phyloP scores from a whole-genome alignment of 768 basidiomycete genomes.

The Royoungia palumana region DNA sequence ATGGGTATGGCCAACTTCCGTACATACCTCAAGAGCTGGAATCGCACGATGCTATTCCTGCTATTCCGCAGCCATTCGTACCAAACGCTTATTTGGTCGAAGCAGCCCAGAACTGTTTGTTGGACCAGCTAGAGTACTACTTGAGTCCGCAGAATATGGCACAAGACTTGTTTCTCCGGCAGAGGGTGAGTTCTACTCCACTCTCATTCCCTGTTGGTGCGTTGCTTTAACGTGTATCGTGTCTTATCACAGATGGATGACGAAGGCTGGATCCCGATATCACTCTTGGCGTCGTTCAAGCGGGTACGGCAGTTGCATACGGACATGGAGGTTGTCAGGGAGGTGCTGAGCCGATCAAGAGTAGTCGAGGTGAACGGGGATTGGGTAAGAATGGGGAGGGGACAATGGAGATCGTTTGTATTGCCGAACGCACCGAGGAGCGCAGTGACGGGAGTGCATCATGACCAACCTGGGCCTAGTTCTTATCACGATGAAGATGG shows the following conservation, averaged over 20 bases:
- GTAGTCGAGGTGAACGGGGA: constrained; percentile 68
- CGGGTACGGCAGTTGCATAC: constrained; percentile 68
- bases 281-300: constrained; percentile 83
- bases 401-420: constrained; percentile 58
- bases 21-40: constrained; percentile 34
- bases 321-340: constrained; percentile 58
- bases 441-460: constrained; percentile 16
- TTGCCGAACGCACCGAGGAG: constrained; percentile 57
- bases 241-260: constrained; percentile 71
- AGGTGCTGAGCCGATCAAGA: constrained; percentile 63
- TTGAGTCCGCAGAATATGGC: constrained; percentile 86
- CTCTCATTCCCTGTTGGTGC: not conserved
- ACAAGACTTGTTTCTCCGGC: constrained; percentile 80
- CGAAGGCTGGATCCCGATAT: constrained; percentile 81
- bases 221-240: not conserved
- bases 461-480: not conserved
- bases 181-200: constrained; percentile 51
- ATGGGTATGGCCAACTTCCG: constrained; percentile 29
- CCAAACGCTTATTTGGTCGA: constrained; percentile 62
- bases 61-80: constrained; percentile 28
- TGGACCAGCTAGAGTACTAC: constrained; percentile 90
- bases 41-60: constrained; percentile 21
- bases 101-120: constrained; percentile 59
- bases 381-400: constrained; percentile 63
- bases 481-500: not conserved